phyloP scores from a whole-genome alignment of 2,329 filamentous ascomycete genomes.

The Kalmusia sp. region DNA sequence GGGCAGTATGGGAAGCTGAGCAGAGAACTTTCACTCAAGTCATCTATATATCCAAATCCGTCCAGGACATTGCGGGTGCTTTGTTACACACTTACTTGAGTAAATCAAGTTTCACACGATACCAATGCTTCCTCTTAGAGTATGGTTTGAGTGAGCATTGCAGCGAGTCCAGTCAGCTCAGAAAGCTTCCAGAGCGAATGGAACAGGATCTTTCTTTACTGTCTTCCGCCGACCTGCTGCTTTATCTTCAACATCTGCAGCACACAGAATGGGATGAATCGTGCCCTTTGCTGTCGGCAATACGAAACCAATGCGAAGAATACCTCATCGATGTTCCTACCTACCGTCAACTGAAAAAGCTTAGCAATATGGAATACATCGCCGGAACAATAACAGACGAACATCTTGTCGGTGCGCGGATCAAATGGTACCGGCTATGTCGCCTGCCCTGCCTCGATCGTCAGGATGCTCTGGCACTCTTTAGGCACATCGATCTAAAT shows the following conservation, averaged over 20 bases:
- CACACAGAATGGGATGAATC: conserved; percentile 40
- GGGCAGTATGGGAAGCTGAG: conserved; percentile 44
- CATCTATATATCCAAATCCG: conserved; percentile 46
- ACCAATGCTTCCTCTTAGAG: conserved; percentile 45
- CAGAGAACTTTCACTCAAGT: conserved; percentile 32
- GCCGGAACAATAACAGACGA: conserved; percentile 35
- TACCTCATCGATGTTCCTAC: conserved; percentile 45
- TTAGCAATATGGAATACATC: conserved; percentile 46
- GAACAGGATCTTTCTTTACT: conserved; percentile 42
- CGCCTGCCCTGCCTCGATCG: conserved; percentile 29
- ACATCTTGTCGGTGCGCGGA: conserved; percentile 36
- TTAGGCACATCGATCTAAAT: conserved; percentile 37
- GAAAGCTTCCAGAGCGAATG: conserved; percentile 33
- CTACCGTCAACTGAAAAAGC: conserved; percentile 43
- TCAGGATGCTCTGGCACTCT: conserved; percentile 34
- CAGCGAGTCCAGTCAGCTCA: conserved; percentile 11
- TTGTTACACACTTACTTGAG: conserved; percentile 46
- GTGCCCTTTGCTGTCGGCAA: conserved; percentile 36
- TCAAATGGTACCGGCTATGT: conserved; percentile 46
- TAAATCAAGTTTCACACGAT: conserved; percentile 40
- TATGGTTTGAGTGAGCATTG: conserved; percentile 29
- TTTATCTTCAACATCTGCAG: conserved; percentile 43
- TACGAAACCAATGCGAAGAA: conserved; percentile 39
- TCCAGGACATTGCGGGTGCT: conserved; percentile 34
- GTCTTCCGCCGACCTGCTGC: conserved; percentile 41